Evolutionary conservation across 306 rosid species (phyloP).

Genomic region (Dryas drummondii): DNA sequence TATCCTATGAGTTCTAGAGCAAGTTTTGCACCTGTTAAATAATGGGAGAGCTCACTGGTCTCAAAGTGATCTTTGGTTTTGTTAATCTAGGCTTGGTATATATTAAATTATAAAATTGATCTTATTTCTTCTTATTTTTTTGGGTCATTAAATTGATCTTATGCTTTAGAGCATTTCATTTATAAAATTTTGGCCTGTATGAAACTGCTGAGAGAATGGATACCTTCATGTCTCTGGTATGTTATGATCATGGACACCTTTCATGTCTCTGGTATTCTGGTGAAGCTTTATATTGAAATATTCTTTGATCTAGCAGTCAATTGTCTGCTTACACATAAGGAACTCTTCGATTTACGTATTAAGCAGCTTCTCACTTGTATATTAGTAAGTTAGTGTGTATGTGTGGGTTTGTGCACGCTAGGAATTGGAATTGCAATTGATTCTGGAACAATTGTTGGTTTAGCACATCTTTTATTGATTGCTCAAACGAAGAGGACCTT

Average conservation of each 20-base stretch:
- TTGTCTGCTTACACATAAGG: not conserved
- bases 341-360: not conserved
- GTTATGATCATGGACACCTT: not conserved
- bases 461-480: slow-evolving; percentile 1
- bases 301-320: slow-evolving; percentile 1
- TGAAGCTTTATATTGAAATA: slow-evolving; percentile 9
- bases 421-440: not conserved
- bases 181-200: not conserved
- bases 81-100: not conserved
- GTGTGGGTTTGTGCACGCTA: not conserved
- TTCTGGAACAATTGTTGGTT: not conserved
- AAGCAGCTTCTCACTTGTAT: not conserved
- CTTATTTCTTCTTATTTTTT: not conserved
- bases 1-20: not conserved
- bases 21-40: not conserved
- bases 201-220: not conserved
- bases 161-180: too few species aligned
- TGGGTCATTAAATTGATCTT: too few species aligned
- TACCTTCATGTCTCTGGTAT: slow-evolving; percentile 4
- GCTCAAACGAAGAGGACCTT: not conserved
- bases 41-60: not conserved
- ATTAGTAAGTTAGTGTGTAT: not conserved
- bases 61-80: not conserved
- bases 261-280: slow-evolving; percentile 11
- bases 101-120: not conserved